Conservation (phyloP, 257 asterid genomes). For the Nemophila menziesii region DNA sequence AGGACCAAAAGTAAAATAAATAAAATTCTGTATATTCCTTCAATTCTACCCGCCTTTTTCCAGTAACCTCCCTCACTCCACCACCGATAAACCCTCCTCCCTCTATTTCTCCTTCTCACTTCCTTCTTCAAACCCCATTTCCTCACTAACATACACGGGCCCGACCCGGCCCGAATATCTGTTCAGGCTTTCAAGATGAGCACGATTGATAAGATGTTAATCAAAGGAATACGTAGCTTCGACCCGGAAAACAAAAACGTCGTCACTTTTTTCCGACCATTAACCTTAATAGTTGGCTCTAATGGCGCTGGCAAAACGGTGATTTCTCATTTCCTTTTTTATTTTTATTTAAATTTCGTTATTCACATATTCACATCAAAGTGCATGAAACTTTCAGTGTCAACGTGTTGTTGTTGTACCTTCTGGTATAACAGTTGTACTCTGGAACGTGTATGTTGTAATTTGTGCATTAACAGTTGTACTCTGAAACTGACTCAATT, state of each 20-base stretch:
- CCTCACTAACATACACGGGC: neutral
- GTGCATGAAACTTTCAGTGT: neutral
- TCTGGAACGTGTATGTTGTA: neutral
- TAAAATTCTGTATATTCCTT: neutral
- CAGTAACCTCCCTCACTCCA: neutral
- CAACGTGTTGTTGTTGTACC: neutral
- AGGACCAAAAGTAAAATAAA: neutral
- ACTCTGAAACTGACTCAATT: neutral
- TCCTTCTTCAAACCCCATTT: neutral
- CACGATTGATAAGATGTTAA: conserved; percentile 92
- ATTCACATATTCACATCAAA: neutral
- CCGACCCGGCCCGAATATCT: neutral
- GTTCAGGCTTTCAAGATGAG: conserved; percentile 35
- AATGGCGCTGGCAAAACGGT: conserved; percentile 99
- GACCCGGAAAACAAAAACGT: conserved; percentile 98
- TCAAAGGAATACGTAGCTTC: conserved; percentile 98
- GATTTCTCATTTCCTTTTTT: conserved; percentile 11
- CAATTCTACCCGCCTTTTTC: neutral
- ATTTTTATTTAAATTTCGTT: neutral
- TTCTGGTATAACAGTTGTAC: neutral
- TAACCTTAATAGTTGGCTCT: conserved; percentile 93
- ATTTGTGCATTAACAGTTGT: neutral
- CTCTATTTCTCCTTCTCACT: too few species aligned
- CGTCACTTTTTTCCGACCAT: conserved; percentile 78
- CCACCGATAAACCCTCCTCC: too few species aligned